Evolutionary conservation across 179 eudicot genomes (phyloP).

Genomic region (Dionaea muscipula): DNA sequence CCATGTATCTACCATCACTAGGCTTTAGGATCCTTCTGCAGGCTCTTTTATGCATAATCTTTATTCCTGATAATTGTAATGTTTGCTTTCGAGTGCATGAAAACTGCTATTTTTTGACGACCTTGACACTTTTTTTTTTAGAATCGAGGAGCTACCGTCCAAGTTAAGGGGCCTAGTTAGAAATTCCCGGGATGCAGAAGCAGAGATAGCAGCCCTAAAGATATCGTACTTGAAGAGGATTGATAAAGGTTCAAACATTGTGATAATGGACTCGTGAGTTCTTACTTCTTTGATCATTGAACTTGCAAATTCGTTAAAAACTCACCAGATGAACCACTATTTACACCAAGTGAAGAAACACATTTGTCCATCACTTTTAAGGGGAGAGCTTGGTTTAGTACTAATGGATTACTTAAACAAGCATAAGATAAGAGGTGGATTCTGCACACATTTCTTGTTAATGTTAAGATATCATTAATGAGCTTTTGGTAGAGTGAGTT

Average conservation of each 20-base stretch:
- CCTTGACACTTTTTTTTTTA: constrained; percentile 9
- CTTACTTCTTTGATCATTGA: constrained; percentile 5
- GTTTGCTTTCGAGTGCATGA: background rate
- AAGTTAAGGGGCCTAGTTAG: constrained; percentile 53
- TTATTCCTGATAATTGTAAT: background rate
- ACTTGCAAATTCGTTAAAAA: too few relatives aligned
- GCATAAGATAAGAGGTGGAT: too few relatives aligned
- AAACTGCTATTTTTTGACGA: background rate
- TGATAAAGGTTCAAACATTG: constrained; percentile 61
- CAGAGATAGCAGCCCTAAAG: constrained; percentile 76
- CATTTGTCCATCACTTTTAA: too few relatives aligned
- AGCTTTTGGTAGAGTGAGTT: too few relatives aligned
- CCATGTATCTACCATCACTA: too few relatives aligned
- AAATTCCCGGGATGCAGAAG: constrained; percentile 67
- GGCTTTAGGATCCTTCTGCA: too few relatives aligned
- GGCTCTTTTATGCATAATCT: background rate
- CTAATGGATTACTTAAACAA: too few relatives aligned
- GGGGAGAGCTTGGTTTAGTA: too few relatives aligned
- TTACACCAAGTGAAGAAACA: too few relatives aligned
- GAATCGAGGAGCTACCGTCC: constrained; percentile 77
- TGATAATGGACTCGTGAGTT: constrained; percentile 85
- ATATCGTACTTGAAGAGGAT: constrained; percentile 75
- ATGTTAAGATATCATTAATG: too few relatives aligned
- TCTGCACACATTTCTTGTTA: too few relatives aligned
- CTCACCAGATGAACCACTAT: too few relatives aligned